phyloP scores from a whole-genome alignment of 495 filamentous ascomycete species.

The Aspergillus coremiiformis region DNA sequence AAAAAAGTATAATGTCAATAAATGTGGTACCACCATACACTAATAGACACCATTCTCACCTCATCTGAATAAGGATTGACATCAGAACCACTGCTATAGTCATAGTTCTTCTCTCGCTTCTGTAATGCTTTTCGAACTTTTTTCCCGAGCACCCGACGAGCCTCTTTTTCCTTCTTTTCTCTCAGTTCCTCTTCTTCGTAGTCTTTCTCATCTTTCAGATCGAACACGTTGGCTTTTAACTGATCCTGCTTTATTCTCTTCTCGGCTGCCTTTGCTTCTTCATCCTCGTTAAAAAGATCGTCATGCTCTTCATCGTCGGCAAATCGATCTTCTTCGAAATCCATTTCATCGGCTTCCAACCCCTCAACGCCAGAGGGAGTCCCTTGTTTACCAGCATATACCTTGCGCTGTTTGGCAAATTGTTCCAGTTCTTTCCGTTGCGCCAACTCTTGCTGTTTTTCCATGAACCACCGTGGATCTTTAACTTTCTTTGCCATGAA shows the following conservation, averaged over 20 bases:
- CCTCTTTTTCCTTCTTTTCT: constrained; percentile 59
- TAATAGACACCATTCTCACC: constrained; percentile 19
- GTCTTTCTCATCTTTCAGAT: constrained; percentile 75
- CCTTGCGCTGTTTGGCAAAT: constrained; percentile 41
- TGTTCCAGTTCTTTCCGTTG: constrained; percentile 43
- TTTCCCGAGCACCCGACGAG: constrained; percentile 63
- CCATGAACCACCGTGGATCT: constrained; percentile 74
- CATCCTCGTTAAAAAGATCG: constrained; percentile 76
- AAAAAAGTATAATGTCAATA: too few species aligned
- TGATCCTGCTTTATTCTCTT: constrained; percentile 82
- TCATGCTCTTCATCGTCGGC: constrained; percentile 83
- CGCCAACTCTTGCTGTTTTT: constrained; percentile 44
- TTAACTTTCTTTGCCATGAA: constrained; percentile 66
- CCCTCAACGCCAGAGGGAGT: constrained; percentile 34
- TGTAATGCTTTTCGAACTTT: constrained; percentile 67
- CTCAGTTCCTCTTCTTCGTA: constrained; percentile 72
- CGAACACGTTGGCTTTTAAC: constrained; percentile 77
- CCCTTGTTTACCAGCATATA: constrained; percentile 38
- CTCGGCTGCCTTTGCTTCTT: constrained; percentile 81
- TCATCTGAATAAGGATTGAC: constrained; percentile 67
- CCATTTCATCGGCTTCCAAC: constrained; percentile 51
- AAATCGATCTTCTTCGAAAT: constrained; percentile 62
- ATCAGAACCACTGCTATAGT: constrained; percentile 70
- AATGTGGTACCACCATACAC: not conserved
- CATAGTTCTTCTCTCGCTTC: constrained; percentile 75